Conservation (phyloP, 352 stramenopile species). For the Globisporangium barbulae region DNA sequence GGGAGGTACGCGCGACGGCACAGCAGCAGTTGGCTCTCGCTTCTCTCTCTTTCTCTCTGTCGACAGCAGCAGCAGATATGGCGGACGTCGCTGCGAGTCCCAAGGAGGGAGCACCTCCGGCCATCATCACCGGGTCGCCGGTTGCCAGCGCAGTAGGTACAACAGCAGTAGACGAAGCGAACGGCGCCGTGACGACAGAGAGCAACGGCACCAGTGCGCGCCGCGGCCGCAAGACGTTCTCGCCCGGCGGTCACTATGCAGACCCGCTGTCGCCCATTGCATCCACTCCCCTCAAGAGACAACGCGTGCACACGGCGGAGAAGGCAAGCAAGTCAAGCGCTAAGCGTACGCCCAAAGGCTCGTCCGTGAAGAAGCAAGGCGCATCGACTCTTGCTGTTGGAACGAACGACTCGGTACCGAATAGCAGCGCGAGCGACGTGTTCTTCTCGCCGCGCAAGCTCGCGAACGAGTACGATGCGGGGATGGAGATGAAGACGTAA, state of each 20-base stretch:
- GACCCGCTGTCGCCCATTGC: slow-evolving; percentile 80
- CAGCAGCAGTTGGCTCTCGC: neutral
- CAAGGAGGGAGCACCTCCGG: neutral
- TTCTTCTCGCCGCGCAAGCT: slow-evolving; percentile 70
- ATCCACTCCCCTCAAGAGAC: slow-evolving; percentile 80
- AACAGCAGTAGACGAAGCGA: slow-evolving; percentile 12
- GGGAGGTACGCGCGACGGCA: neutral
- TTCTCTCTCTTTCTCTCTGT: neutral
- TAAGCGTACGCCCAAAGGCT: slow-evolving; percentile 28
- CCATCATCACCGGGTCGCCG: slow-evolving; percentile 18
- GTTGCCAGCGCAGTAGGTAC: slow-evolving; percentile 17
- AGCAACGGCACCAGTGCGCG: slow-evolving; percentile 1
- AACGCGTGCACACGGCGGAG: slow-evolving; percentile 46
- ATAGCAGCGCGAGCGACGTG: slow-evolving; percentile 6
- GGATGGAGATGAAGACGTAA: slow-evolving; percentile 14
- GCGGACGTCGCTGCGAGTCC: slow-evolving; percentile 14
- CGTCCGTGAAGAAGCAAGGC: slow-evolving; percentile 16
- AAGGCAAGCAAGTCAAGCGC: slow-evolving; percentile 36
- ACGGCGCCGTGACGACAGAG: slow-evolving; percentile 8
- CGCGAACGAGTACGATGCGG: slow-evolving; percentile 47
- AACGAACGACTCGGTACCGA: slow-evolving; percentile 18
- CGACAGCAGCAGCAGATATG: slow-evolving; percentile 4
- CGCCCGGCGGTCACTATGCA: slow-evolving; percentile 55
- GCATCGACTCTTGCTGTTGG: neutral
- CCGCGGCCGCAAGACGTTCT: slow-evolving; percentile 15